Conservation (phyloP, 352 stramenopile genomes). For the Phytopythium delawarense region DNA sequence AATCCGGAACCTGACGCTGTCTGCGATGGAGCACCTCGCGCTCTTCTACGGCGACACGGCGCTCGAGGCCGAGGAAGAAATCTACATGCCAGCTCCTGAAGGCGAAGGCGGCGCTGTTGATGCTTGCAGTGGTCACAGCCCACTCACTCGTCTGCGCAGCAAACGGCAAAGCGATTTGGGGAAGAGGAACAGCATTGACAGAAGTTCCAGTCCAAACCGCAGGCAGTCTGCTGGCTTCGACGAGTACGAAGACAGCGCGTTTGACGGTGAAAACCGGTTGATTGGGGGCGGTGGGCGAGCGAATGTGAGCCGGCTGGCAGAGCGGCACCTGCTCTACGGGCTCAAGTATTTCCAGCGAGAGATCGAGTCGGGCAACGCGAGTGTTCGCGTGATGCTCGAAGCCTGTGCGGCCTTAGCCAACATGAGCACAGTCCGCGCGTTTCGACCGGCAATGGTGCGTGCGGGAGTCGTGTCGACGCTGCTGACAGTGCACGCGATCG, state of each 20-base stretch:
- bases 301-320: conserved; percentile 31
- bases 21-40: conserved; percentile 49
- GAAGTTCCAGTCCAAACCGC: not conserved
- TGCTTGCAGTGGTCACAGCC: not conserved
- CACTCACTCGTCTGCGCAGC: not conserved
- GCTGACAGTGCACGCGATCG: conserved; percentile 23
- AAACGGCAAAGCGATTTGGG: not conserved
- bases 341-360: conserved; percentile 58
- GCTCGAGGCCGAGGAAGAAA: conserved; percentile 12
- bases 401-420: conserved; percentile 62
- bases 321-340: conserved; percentile 56
- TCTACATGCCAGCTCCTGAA: not conserved
- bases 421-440: conserved; percentile 55
- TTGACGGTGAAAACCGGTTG: conserved; percentile 3
- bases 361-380: conserved; percentile 28
- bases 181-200: not conserved
- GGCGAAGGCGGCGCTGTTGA: no score
- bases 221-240: not conserved
- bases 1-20: conserved; percentile 69
- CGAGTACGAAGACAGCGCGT: conserved; percentile 9
- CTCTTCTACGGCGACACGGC: conserved; percentile 42
- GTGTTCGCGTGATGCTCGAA: conserved; percentile 48
- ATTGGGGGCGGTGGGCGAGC: not conserved
- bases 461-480: conserved; percentile 49
- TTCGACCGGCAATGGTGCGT: conserved; percentile 54